Base-by-base conservation (phyloP, 2,329 filamentous ascomycete species). In the Fusarium armeniacum region DNA sequence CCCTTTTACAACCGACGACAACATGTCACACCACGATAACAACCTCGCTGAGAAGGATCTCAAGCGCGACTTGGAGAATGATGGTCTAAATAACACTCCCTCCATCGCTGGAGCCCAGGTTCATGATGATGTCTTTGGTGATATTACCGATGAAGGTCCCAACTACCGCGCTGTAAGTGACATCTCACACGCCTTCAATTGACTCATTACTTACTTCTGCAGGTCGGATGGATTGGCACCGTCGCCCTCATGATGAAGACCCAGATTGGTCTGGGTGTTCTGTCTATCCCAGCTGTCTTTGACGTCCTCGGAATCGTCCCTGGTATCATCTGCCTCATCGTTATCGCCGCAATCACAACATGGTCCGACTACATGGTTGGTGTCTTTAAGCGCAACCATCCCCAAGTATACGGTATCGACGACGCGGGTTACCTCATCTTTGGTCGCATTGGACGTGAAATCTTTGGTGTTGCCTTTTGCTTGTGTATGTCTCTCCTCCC, bases 391-490 rank as follows among this genome's bases (percentile, higher is more conserved):
- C 71, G 83, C 24, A 76, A 77, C 22, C 85, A 87, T 67, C 81
- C 81, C 3, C 79, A 83, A 44, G 82, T 87, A 1, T 87, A 87
- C 69, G 81, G 83, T 41, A 85, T 87, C 59, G 85, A 86, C 53
- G 85, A 87, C 65, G 85, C 82, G 1, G 85, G 84, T 18, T 66
- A 65, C 5, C 75, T 86, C 32, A 78, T 87, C 15, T 84, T 85
- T 65, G 85, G 85, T 18, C 79, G 76, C 2, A 55, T 80, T 5
- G 84, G 84, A 0, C 79, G 82, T 5, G 82, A 82, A 56, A 56
- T 83, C 26, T 78, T 86, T 22, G 80, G 77, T 6, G 63, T 71
- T 43, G 71, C 75, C 6, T 78, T 80, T 64, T 74, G 76, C 66
- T 59, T 84, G 53, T 78, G 80, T 82, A 62, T 43, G 67, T 59